Percentiles rank a stretch among this genome's conserved stretches.
Evolutionary conservation across 495 filamentous ascomycete species (phyloP).

Genomic region (Penicillium manginii): DNA sequence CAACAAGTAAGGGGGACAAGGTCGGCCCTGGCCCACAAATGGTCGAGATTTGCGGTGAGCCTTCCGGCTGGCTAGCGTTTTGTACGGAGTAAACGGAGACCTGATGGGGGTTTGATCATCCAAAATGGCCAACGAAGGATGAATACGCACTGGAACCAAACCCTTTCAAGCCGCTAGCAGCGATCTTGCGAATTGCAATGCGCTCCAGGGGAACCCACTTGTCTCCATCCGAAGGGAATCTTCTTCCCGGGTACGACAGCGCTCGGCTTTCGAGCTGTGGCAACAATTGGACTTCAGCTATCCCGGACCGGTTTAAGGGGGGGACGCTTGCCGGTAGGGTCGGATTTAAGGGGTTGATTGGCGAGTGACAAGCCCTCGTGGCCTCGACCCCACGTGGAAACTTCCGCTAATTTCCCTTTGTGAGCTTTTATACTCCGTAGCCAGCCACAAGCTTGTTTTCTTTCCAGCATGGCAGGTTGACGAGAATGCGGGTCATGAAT

Average conservation of each 20-base stretch:
- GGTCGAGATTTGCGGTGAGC: conserved; percentile 13
- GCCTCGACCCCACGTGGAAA: background rate
- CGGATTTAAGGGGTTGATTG: conserved; percentile 7
- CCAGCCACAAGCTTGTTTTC: background rate
- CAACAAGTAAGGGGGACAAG: background rate
- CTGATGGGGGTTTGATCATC: conserved; percentile 11
- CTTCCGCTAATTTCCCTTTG: background rate
- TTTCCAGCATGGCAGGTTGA: background rate
- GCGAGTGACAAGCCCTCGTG: background rate
- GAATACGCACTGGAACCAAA: conserved; percentile 14
- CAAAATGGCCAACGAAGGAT: conserved; percentile 9
- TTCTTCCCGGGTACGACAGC: conserved; percentile 5
- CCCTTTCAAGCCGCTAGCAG: conserved; percentile 22
- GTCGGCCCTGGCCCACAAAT: background rate
- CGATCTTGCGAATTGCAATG: conserved; percentile 20
- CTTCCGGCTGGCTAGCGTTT: conserved; percentile 10
- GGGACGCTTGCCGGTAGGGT: background rate
- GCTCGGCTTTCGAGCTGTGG: background rate
- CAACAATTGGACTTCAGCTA: background rate
- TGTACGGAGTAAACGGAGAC: conserved; percentile 7
- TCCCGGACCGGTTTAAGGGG: background rate
- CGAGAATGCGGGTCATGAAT: background rate
- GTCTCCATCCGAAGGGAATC: conserved; percentile 3
- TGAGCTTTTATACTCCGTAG: background rate
- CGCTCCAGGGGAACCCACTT: background rate